Base-by-base conservation (phyloP, 129 eudicot species). In the Tagetes erecta region DNA sequence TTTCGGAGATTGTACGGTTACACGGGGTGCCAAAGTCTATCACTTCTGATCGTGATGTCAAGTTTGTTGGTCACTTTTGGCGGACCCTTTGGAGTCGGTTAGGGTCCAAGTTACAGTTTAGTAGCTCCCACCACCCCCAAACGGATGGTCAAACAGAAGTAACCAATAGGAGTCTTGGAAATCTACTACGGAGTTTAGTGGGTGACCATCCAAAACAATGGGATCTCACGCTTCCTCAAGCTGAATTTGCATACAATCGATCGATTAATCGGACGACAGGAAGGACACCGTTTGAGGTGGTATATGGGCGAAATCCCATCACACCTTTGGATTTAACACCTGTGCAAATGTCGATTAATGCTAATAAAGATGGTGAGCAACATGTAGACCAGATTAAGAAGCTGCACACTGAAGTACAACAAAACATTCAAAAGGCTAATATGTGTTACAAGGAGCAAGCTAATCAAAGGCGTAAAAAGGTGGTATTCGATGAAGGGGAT, bases 171-270 rank as follows among this genome's bases (percentile, higher is more conserved):
- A 55, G 62, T 55, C 20, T 55, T 35, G 62, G 62, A 14, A 55
- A 55, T 55, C 8, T 55, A 8, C 20, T 55, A 55, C 62, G 62
- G 20, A 14, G 6, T 55, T 55, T 55, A 35, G 62, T 55, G 2
- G 62, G 62, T 1, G 20, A 35, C 62, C 20, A 55, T 55, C 20
- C 8, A 55, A 55, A 55, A 35, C 62, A 55, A 55, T 55, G 62
- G 62, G 62, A 55, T 35, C 2, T 55, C 20, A 35, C 4, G 20
- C 62, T 55, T 55, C 62, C 62, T 14, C 62, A 55, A n/a, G 62
- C 62, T 14, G 62, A 55, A 55, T 55, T 55, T 20, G 62, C 62
- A 55, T 55, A 55, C 62, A 55, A 55, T 55, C 62, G 62, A 35
- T 55, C 62, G 3, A 55, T 35, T 20, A 35, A 55, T 55, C 20